Evolutionary conservation across 805 yeast genomes (phyloP), one percentile per base, ranked within the genome.

Genomic region (Myxozyma neotropica): DNA sequence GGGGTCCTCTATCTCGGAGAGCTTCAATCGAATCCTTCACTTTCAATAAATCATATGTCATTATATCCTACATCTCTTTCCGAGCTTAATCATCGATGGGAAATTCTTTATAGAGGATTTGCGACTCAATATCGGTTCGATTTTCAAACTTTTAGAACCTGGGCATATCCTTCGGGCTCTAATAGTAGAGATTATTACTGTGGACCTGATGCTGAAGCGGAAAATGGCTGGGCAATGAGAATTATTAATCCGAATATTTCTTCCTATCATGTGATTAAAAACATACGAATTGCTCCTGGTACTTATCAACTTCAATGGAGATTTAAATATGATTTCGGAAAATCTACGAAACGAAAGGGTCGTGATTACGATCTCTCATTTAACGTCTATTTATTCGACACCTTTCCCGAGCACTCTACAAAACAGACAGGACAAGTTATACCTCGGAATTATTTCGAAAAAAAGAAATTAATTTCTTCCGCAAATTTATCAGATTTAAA

Each of bases 301-400:
- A 12, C 33, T 12, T 48, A 48, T 36, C 53, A 48, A 24, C 21
- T 48, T 10, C 53, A 48, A 24, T 48, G 53, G 53, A 12, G 53
- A 15, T 48, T 48, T 13, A 48, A 36, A 35, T 48, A 48, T n/a
- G 53, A 48, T 15, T 48, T 29, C 43, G 53, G 23, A 6, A 47
- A 40, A 3, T 27, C 40, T 3, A 40, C 31, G 27, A 47, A 47
- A 33, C 40, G 51, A 13, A 40, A 40, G 4, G 40, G 51, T 8
- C 31, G 31, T 8, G 51, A 47, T 17, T 40, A 47, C 13, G 33
- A 47, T 35, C 33, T 47, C 29, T 17, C 33, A 2, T 48, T 48
- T 33, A 48, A 48, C 19, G n/a, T 19, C 7, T 48, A 36, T 24
- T 24, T 48, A 19, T 47, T 31, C 29, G 39, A 31, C 3, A 8